These are phyloP conservation scores for Theileria parva DNA, from an alignment of 169 alveolate species.

Conservation along the genomic window DNA sequence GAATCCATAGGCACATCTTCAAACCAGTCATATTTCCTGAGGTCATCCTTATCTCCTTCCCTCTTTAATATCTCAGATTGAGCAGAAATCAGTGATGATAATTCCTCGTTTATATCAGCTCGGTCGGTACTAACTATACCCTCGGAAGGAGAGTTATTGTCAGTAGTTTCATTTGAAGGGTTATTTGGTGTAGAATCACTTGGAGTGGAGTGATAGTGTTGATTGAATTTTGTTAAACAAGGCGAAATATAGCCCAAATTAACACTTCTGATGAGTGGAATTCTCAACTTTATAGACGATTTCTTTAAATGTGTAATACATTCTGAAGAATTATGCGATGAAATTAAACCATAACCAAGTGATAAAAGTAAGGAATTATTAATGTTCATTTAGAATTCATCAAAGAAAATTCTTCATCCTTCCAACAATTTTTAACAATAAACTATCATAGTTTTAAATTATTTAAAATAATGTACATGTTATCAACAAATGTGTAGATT, in stretches of 20 bases:
- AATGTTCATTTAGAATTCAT: not conserved
- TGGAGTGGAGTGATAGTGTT: too few relatives aligned
- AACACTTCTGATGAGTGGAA: too few relatives aligned
- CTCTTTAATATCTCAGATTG: slow-evolving; percentile 8
- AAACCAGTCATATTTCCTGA: slow-evolving; percentile 47
- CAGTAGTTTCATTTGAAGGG: too few relatives aligned
- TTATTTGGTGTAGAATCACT: too few relatives aligned
- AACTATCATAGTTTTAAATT: too few relatives aligned
- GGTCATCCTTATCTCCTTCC: not conserved
- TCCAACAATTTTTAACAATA: too few relatives aligned
- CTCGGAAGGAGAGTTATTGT: not conserved
- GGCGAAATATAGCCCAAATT: too few relatives aligned
- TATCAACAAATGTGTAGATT: too few relatives aligned
- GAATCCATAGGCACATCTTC: slow-evolving; percentile 56
- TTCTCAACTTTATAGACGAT: too few relatives aligned
- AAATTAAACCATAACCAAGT: not conserved
- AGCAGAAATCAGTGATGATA: slow-evolving; percentile 7
- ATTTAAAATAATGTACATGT: too few relatives aligned
- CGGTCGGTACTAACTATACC: not conserved
- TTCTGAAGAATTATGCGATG: not conserved
- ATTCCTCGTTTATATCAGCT: not conserved
- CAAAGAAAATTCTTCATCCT: too few relatives aligned
- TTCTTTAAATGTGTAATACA: not conserved
- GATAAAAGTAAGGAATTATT: not conserved
- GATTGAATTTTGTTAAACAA: too few relatives aligned